Conservation (phyloP, 257 asterid species). For the Solanum rostratum region DNA sequence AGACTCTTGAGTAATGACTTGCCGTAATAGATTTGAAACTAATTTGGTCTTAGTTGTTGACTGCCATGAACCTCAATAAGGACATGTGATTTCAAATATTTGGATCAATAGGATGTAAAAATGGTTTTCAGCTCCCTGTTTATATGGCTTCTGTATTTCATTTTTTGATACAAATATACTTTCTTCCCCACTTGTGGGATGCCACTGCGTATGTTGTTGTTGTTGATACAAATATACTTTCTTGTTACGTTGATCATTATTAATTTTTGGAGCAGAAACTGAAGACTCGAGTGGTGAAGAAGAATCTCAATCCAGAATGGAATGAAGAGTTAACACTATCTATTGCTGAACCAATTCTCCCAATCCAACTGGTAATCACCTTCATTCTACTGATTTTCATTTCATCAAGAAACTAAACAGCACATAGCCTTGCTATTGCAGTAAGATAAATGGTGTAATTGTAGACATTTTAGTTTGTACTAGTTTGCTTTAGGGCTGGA, state of each 20-base stretch:
- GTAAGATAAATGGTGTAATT: not conserved
- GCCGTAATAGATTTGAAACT: not conserved
- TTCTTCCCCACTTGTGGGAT: too few species aligned
- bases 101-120: not conserved
- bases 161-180: not conserved
- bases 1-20: not conserved
- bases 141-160: not conserved
- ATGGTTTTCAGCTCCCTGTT: not conserved
- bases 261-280: slow-evolving; percentile 34
- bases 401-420: not conserved
- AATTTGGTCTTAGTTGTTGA: not conserved
- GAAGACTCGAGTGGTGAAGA: slow-evolving; percentile 63
- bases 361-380: slow-evolving; percentile 44
- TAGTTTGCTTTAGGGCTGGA: not conserved
- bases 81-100: not conserved
- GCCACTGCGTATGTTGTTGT: too few species aligned
- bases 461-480: not conserved
- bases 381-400: not conserved
- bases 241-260: not conserved
- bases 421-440: not conserved
- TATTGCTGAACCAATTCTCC: slow-evolving; percentile 38
- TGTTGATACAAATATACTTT: not conserved
- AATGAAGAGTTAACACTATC: slow-evolving; percentile 62
- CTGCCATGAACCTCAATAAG: not conserved
- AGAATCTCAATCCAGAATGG: slow-evolving; percentile 69